Base-by-base conservation (phyloP, 441 rosid species). In the Codiaeum variegatum region DNA sequence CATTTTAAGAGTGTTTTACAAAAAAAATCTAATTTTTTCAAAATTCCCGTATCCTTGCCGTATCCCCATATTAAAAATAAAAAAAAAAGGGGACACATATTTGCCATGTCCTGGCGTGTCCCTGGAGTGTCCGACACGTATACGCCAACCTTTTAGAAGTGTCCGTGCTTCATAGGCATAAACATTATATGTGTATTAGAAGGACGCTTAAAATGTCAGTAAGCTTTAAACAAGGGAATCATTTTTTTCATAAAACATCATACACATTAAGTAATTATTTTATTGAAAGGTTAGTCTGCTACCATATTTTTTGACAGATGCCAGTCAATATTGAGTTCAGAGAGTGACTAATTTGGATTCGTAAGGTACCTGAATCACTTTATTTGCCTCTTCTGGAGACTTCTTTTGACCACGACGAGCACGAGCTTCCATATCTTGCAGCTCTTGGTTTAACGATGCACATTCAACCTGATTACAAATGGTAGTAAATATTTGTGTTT, bases 371-470 rank as follows among this genome's bases (percentile, higher is more conserved):
- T 93, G 98, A 81, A 91, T 83, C 80, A 84, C 80, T 87, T 93
- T 96, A 82, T 88, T 96, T 82, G 97, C 92, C 74, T 96, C 98
- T 62, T 96, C 98, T 36, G 96, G 83, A 36, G 88, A 69, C 78
- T 93, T 96, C 90, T 91, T 96, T 81, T 91, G 96, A 80, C 89
- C 98, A 65, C 87, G 94, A 70, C 96, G 96, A 74, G 86, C 85
- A 71, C 89, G 94, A 78, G 84, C 85, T 83, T 91, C 96, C 96
- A 89, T 86, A 75, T 96, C 97, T 76, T 96, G 97, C 78, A 96
- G 83, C 85, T 96, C 99, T 90, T 96, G 99, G 81, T 85, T 91
- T 71, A 91, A 76, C 58, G 98, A 84, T 66, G 96, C 81, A 77
- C 88, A 91, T 83, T 93, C 99, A 64, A 88, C 93, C 99, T 93